Base-by-base conservation (phyloP, 169 alveolate species). In the Plasmodium billcollinsi region DNA sequence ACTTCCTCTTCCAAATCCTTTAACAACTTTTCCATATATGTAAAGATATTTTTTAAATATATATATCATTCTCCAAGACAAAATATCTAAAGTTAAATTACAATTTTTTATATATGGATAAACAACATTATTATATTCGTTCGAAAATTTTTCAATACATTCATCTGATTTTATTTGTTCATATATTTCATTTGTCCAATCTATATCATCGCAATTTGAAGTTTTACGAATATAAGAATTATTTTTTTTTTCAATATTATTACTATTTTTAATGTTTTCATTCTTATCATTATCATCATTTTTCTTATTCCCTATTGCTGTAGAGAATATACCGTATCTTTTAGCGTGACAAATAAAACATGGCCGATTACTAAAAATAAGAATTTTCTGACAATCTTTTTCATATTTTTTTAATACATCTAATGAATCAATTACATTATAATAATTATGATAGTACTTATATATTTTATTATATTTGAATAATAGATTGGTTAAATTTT, bases 1-100 rank as follows among this genome's bases (percentile, higher is more conserved):
- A 69, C 91, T 83, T 14, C 91, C 91, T 43, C 91, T 54, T 11
- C 91, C 91, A 69, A 70, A 83, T 21, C 91, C 91, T 33, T 83
- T 83, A 29, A 83, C 91, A 11, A 83, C 91, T 11, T 71, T 59
- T 52, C 91, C 91, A 50, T 67, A 65, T 11, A 83, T 83, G 63
- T 70, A 70, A 33, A 83, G 47, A 61, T 70, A 83, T 54, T 83
- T 83, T 39, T 83, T 67, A 50, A 83, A 83, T 45, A 83, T 71
- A 21, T 83, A 83, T 56, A 83, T 69, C n/a, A 70, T 67, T 49
- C 74, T 62, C 91, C 91, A 83, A 20, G 91, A 83, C n/a, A 69
- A 33, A n/a, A 83, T 63, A 73, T 83, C 91, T 18, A 69, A 52
- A 5, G 91, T 83, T 70, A 83, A 83, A 59, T 83, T 83, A 39